These are phyloP conservation scores for Colletotrichum euphorbiae DNA, from an alignment of 2,329 filamentous ascomycete species.

Conservation along the genomic window DNA sequence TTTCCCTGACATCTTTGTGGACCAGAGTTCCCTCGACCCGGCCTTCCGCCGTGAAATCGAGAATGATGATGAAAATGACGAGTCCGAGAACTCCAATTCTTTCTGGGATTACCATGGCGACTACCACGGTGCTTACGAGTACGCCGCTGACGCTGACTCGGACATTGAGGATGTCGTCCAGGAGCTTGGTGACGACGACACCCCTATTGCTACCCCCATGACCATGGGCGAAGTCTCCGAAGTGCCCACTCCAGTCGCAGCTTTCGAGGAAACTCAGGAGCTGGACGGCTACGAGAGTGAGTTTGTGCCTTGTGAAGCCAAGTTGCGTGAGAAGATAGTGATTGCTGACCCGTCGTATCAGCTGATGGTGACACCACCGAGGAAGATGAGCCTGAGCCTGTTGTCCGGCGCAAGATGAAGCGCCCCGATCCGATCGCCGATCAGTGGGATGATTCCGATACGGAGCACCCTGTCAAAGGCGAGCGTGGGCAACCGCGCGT, in stretches of 20 bases:
- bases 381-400: constrained; percentile 66
- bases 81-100: constrained; percentile 67
- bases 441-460: constrained; percentile 59
- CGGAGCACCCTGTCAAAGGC: constrained; percentile 60
- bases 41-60: constrained; percentile 80
- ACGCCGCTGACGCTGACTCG: constrained; percentile 50
- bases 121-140: constrained; percentile 59
- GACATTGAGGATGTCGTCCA: constrained; percentile 57
- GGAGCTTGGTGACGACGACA: constrained; percentile 54
- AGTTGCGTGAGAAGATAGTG: neutral
- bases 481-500: constrained; percentile 65
- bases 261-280: constrained; percentile 54
- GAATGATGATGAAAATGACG: constrained; percentile 66
- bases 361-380: constrained; percentile 73
- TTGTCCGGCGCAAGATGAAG: constrained; percentile 60
- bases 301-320: constrained; percentile 47
- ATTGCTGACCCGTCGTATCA: constrained; percentile 45
- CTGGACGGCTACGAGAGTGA: constrained; percentile 71
- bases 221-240: constrained; percentile 40
- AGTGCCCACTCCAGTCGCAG: constrained; percentile 47
- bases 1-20: constrained; percentile 83
- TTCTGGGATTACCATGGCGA: constrained; percentile 73
- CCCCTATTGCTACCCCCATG: constrained; percentile 56
- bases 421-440: constrained; percentile 49
- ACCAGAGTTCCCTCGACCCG: constrained; percentile 79